Evolutionary conservation across 805 yeast genomes (phyloP).

Genomic region (Barnettozyma populi): DNA sequence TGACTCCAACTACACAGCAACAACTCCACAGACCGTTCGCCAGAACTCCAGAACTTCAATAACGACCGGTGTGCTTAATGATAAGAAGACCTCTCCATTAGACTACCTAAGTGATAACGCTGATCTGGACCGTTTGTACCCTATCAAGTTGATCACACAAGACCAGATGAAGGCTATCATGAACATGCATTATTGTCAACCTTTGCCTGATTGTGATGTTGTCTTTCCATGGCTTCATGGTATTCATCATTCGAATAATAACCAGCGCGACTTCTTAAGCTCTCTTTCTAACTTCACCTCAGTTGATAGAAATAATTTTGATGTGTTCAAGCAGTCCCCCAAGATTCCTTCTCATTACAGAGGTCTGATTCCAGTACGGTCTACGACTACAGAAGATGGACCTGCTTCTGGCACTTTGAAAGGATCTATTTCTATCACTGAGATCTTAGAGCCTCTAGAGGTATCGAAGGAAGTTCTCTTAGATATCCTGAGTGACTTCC

Average conservation of each 20-base stretch:
- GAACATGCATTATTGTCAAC: constrained; percentile 22
- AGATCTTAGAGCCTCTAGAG: constrained; percentile 46
- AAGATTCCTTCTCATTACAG: constrained; percentile 20
- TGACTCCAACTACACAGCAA: constrained; percentile 4
- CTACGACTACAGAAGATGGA: constrained; percentile 27
- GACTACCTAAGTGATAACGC: constrained; percentile 18
- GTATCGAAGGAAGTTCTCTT: constrained; percentile 34
- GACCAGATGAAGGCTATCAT: constrained; percentile 15
- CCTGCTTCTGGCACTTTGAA: constrained; percentile 41
- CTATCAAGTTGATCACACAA: constrained; percentile 19
- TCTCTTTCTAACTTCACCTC: constrained; percentile 20
- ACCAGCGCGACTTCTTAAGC: constrained; percentile 21
- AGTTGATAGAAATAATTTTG: constrained; percentile 19
- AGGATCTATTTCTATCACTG: constrained; percentile 50
- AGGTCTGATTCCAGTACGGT: constrained; percentile 23
- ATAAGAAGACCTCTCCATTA: constrained; percentile 13
- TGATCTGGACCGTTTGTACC: constrained; percentile 13
- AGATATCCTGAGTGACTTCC: constrained; percentile 13
- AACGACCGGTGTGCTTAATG: not conserved
- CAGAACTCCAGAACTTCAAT: constrained; percentile 5
- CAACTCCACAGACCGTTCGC: constrained; percentile 3
- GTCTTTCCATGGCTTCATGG: constrained; percentile 95
- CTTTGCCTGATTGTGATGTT: constrained; percentile 55
- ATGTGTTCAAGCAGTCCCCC: constrained; percentile 13
- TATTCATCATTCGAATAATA: constrained; percentile 23